Conservation (phyloP, 352 stramenopile genomes). For the Globisporangium spiculum region DNA sequence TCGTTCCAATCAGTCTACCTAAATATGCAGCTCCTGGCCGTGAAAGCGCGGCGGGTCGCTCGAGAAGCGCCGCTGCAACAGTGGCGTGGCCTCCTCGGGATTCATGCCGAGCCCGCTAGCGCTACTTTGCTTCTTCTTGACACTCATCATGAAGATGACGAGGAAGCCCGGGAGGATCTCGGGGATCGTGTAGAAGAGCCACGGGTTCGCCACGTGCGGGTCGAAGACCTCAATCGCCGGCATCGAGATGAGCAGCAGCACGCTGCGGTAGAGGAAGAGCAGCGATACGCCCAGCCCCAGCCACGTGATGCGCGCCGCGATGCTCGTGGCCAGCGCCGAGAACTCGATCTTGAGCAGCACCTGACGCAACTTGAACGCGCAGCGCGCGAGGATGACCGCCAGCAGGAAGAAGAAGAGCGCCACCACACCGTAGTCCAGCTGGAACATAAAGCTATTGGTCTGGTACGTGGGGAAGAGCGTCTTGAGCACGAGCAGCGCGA, state of each 20-base stretch:
- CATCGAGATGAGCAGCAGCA: constrained; percentile 63
- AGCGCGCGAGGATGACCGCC: constrained; percentile 63
- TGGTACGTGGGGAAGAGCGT: constrained; percentile 49
- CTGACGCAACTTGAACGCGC: constrained; percentile 39
- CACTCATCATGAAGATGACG: constrained; percentile 81
- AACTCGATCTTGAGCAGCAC: constrained; percentile 79
- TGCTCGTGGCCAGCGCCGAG: constrained; percentile 50
- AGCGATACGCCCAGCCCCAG: constrained; percentile 50
- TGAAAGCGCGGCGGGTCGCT: constrained; percentile 54
- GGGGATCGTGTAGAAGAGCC: constrained; percentile 74
- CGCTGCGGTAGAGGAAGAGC: constrained; percentile 60
- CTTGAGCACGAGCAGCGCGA: constrained; percentile 64
- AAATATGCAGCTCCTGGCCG: constrained; percentile 60
- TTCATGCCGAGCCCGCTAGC: constrained; percentile 6
- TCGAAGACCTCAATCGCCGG: constrained; percentile 71
- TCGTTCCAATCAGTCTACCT: constrained; percentile 4
- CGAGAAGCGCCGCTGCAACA: constrained; percentile 36
- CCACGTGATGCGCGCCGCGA: constrained; percentile 53
- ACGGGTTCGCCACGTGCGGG: constrained; percentile 63
- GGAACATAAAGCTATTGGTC: constrained; percentile 56
- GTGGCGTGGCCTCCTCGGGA: constrained; percentile 42
- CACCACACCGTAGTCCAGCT: constrained; percentile 70
- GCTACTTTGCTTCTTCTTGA: constrained; percentile 35
- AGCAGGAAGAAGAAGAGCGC: constrained; percentile 75
- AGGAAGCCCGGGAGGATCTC: constrained; percentile 68